Base-by-base conservation (phyloP, 139 green algal species). In the Coccomyxa sp. region DNA sequence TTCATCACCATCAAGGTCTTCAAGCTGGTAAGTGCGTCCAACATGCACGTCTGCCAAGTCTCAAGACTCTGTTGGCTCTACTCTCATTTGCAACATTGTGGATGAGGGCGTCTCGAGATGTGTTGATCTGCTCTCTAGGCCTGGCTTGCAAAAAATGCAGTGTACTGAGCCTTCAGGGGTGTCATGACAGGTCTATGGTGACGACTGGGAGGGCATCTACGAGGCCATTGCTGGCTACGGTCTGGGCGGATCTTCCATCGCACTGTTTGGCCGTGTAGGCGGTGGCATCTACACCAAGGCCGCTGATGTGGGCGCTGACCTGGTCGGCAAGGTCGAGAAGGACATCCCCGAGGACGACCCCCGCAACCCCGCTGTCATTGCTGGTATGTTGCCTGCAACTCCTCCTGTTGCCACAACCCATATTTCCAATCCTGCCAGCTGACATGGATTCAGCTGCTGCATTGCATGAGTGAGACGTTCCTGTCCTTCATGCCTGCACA, bases 221-320 rank as follows among this genome's bases (percentile, higher is more conserved):
- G 96, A 99, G 92, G 91, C 94, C 82, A 98, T 99, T 90, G 96
- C 96, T 60, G 96, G 96, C 30, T 99, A 98, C 82, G 96, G 96
- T 75, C 92, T 99, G 86, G 96, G 96, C 59, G 96, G 96, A 63
- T 98, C 96, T 15, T 95, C 95, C 83, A 98, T 99, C 79, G 96
- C 96, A 7, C 93, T 99, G 81, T 99, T 99, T 81, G 95, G 95
- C 25, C 93, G 96, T 79, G 96, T 99, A 17, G 96, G 93, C 75
- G 96, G 96, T 80, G 96, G 96, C 83, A 98, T 98, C 88, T 98
- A 98, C 94, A 98, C 96, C 85, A 98, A 99, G 93, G 97, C 96
- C 67, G 96, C 96, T 79, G 96, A 99, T 80, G 96, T 99, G 23
- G 96, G 96, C 67, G 96, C 96, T 78, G 96, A 99, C 84, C 93